phyloP scores from a whole-genome alignment of 495 filamentous ascomycete genomes.

The Penicillium cinerascens region DNA sequence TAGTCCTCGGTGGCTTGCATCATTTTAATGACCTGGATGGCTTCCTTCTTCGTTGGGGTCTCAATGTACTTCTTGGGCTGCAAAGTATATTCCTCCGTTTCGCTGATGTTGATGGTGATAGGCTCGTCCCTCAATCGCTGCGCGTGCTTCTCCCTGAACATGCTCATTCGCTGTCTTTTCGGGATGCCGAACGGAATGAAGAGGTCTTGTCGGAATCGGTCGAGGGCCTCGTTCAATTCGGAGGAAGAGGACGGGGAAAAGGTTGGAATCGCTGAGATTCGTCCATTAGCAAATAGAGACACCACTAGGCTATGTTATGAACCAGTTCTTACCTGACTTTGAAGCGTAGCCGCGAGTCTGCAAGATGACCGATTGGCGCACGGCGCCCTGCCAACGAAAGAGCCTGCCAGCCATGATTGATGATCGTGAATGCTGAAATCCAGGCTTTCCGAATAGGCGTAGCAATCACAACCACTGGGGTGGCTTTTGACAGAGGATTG shows the following conservation, averaged over 20 bases:
- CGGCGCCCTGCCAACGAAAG: conserved; percentile 31
- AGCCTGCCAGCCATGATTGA: conserved; percentile 40
- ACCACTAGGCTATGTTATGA: not conserved
- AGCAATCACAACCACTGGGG: not conserved
- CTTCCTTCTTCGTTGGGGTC: conserved; percentile 35
- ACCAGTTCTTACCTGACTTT: conserved; percentile 27
- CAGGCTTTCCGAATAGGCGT: not conserved
- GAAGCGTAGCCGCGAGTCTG: conserved; percentile 35
- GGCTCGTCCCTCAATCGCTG: conserved; percentile 54
- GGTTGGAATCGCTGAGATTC: conserved; percentile 37
- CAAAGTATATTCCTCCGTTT: conserved; percentile 54
- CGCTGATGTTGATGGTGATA: conserved; percentile 54
- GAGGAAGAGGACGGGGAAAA: conserved; percentile 49
- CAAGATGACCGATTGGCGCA: conserved; percentile 33
- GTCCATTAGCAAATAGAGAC: not conserved
- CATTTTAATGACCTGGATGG: conserved; percentile 26
- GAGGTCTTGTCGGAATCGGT: conserved; percentile 56
- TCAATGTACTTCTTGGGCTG: conserved; percentile 42
- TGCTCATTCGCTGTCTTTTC: conserved; percentile 49
- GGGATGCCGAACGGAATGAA: conserved; percentile 62
- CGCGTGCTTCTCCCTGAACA: conserved; percentile 51
- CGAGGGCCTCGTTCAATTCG: conserved; percentile 50
- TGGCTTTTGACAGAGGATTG: not conserved
- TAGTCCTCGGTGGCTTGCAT: conserved; percentile 60
- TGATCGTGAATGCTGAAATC: not conserved